Evolutionary conservation across 192 early-diverging fungal genomes (phyloP), one percentile per base, ranked within the genome.

Genomic region (Rhizophagus prolifer): DNA sequence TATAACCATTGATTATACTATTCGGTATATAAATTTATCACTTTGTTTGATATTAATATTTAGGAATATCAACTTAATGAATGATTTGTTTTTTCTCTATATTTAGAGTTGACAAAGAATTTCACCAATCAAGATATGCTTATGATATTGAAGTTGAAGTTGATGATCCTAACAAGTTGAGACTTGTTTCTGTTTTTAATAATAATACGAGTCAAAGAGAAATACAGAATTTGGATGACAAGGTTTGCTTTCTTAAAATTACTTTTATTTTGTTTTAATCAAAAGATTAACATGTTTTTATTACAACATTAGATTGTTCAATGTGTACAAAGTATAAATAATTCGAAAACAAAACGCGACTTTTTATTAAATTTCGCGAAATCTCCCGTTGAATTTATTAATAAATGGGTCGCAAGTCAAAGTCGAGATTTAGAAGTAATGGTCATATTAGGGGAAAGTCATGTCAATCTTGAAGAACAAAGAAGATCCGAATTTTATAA

Each of bases 101-200:
- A 31, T 64, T 16, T 34, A 71, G 87, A 25, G 86, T 90, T 1
- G 95, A 95, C 79, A 90, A 95, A 78, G 90, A 89, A 38, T 91
- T 89, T 77, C 88, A 94, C 59, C 86, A 91, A 66, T 88, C 88
- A 25, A 83, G 88, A 78, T 85, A 92, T 67, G 96, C 94, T 23
- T 99, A 93, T 81, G 97, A 99, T 80, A 82, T 99, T 31, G 91
- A 97, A 71, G 95, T 99, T 1, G 95, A 96, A 62, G 80, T 95
- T 6, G 95, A 95, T 74, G 93, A 94, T 80, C 68, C 85, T 34
- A 75, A 90, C n/a, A 88, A 90, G 70, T 81, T 82, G 79, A 82
- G 92, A 80, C 79, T 93, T 77, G 60, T 83, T 47, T 76, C 82
- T 8, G 70, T 87, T 21, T 77, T 86, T 4, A 78, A 84, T 2